Evolutionary conservation across 345 rosid species (phyloP).

Genomic region (Cochlearia excelsa): DNA sequence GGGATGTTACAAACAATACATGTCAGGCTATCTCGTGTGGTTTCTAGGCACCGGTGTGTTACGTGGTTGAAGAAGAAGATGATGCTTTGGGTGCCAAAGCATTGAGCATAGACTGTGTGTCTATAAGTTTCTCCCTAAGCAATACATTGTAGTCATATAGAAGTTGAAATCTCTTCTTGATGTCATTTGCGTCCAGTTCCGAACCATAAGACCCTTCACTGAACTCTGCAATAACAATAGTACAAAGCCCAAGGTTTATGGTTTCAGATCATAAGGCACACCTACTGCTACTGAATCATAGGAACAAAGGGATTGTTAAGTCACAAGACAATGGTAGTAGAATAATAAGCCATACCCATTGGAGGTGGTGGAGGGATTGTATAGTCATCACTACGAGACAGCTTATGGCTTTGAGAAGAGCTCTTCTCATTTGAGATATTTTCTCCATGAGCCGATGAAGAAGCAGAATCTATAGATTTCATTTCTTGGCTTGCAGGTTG

Average conservation of each 20-base stretch:
- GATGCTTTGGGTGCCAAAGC: constrained; percentile 40
- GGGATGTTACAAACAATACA: constrained; percentile 22
- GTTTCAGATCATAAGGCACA: neutral
- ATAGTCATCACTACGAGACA: constrained; percentile 20
- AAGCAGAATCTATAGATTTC: constrained; percentile 34
- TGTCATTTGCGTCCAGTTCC: constrained; percentile 54
- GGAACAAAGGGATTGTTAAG: constrained; percentile 1
- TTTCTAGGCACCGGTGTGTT: constrained; percentile 5
- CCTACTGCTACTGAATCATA: constrained; percentile 12
- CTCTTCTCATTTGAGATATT: constrained; percentile 25
- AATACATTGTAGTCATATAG: constrained; percentile 69
- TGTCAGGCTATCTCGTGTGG: constrained; percentile 10
- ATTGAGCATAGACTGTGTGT: constrained; percentile 50
- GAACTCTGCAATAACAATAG: constrained; percentile 51
- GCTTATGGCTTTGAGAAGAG: constrained; percentile 17
- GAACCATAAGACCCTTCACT: constrained; percentile 40
- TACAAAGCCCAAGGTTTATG: constrained; percentile 4
- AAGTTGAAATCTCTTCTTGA: constrained; percentile 54
- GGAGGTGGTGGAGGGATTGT: constrained; percentile 57
- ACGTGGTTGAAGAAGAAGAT: constrained; percentile 26
- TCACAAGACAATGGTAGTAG: constrained; percentile 21
- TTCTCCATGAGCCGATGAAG: constrained; percentile 34
- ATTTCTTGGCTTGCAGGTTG: constrained; percentile 36
- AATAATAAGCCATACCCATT: constrained; percentile 43
- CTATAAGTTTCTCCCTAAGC: constrained; percentile 64